Percentiles rank a stretch among this genome's conserved stretches.
These are phyloP conservation scores for Colletotrichum tabaci DNA, from an alignment of 2,329 filamentous ascomycete genomes.

Conservation along the genomic window DNA sequence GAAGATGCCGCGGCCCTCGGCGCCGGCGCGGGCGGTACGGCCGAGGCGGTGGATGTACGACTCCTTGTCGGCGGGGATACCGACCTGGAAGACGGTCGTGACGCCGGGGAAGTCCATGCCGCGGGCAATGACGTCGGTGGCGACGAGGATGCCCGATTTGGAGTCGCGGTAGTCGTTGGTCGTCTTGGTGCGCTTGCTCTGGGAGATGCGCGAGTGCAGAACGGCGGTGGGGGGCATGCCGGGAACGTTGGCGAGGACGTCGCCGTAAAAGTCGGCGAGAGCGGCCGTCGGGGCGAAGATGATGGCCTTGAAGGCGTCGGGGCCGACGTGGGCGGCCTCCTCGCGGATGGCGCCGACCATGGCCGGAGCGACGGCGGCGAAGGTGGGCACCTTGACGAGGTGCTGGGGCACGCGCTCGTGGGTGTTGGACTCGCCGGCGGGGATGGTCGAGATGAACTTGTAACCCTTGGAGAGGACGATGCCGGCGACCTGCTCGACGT, in stretches of 20 bases:
- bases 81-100: constrained; percentile 76
- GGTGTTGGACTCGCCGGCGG: constrained; percentile 81
- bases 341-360: constrained; percentile 71
- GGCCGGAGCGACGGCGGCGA: constrained; percentile 76
- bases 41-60: constrained; percentile 79
- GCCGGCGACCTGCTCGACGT: constrained; percentile 82
- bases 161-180: constrained; percentile 75
- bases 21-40: constrained; percentile 76
- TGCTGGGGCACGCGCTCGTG: constrained; percentile 84
- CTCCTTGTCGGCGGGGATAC: constrained; percentile 71
- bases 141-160: constrained; percentile 70
- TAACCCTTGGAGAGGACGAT: constrained; percentile 79
- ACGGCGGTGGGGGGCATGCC: constrained; percentile 60
- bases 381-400: constrained; percentile 75
- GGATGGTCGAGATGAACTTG: constrained; percentile 86
- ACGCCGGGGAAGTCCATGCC: constrained; percentile 83
- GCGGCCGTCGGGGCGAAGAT: constrained; percentile 79
- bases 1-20: constrained; percentile 74
- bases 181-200: constrained; percentile 65
- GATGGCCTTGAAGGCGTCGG: constrained; percentile 83
- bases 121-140: constrained; percentile 79
- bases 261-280: constrained; percentile 65
- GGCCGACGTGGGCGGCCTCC: constrained; percentile 54
- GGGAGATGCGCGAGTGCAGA: constrained; percentile 67
- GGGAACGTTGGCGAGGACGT: constrained; percentile 57